phyloP scores from a whole-genome alignment of 1,139 yeast species.

The Lodderomyces elongisporus region DNA sequence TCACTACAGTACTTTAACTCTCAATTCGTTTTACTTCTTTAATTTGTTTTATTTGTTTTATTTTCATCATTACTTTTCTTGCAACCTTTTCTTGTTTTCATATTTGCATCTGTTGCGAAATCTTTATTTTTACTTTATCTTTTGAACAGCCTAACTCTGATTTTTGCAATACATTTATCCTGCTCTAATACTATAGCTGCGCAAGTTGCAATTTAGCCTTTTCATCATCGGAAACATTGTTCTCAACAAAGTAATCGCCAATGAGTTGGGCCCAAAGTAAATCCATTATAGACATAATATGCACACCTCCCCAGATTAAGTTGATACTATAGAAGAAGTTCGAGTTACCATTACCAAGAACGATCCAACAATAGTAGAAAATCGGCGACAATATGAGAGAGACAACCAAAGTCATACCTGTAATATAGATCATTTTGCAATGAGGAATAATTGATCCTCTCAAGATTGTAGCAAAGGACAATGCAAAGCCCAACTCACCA shows the following conservation, averaged over 20 bases:
- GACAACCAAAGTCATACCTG: constrained; percentile 35
- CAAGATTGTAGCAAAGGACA: constrained; percentile 58
- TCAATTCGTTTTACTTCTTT: too few species aligned
- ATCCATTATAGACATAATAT: constrained; percentile 68
- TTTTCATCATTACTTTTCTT: too few species aligned
- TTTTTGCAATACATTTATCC: too few species aligned
- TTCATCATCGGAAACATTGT: constrained; percentile 19
- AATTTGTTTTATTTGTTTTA: too few species aligned
- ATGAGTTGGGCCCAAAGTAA: constrained; percentile 78
- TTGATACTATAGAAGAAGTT: constrained; percentile 95
- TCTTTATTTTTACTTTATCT: too few species aligned
- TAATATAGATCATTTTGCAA: constrained; percentile 30
- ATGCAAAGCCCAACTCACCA: constrained; percentile 74
- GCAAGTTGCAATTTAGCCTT: constrained; percentile 30
- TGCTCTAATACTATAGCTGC: too few species aligned
- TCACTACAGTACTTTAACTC: too few species aligned
- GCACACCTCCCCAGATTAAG: constrained; percentile 70
- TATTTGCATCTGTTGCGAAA: too few species aligned
- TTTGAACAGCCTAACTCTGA: too few species aligned
- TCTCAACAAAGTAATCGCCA: constrained; percentile 58
- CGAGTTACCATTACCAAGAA: constrained; percentile 90
- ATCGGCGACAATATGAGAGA: constrained; percentile 64
- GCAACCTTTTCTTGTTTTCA: too few species aligned
- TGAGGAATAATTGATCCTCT: constrained; percentile 34
- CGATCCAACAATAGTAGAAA: constrained; percentile 92